Evolutionary conservation across 2,329 filamentous ascomycete species (phyloP), one percentile per base, ranked within the genome.

Genomic region (Fusarium musae): DNA sequence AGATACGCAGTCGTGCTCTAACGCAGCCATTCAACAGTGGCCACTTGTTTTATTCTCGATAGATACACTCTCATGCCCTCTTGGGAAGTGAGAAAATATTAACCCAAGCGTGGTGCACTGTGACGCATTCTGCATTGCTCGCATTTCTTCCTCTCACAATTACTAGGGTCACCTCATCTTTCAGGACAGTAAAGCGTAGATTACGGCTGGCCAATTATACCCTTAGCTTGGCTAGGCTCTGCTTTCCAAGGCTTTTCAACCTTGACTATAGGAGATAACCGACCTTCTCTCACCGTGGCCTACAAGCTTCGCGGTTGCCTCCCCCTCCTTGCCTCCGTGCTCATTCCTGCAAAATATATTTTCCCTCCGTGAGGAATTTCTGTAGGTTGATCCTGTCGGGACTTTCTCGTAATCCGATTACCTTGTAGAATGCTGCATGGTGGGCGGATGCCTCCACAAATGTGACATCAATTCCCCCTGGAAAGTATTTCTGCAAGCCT

Each of bases 161-260:
- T 21, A 3, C 19, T 30, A 5, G 3, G 9, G 12, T 16, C 44
- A 16, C 3, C 19, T 30, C 26, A 16, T 21, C 3, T 16, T 50
- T 23, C 5, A 17, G 17, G 5, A 19, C 10, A 32, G 10, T 7
- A 13, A 12, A 23, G 4, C 28, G 2, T 49, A n/a, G 2, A 46
- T 46, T 28, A 19, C 23, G 7, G 17, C 16, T 28, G 17, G 11
- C 11, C 5, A 49, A 11, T 21, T 30, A 5, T 47, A 3, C 19
- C 8, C 4, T 11, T n/a, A 3, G 9, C 6, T 30, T 15, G 4
- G 2, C 5, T n/a, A 21, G 1, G 10, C 13, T n/a, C 6, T 10
- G 5, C 19, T 21, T 15, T n/a, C 0, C 19, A 47, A 5, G 9
- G 0, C 44, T 47, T 16, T 47, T 10, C 11, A 30, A 12, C 4